A percentile compares a stretch with the other conserved stretches of the same genome.
Conservation (phyloP, 345 rosid genomes). For the Crucihimalaya himalaica region DNA sequence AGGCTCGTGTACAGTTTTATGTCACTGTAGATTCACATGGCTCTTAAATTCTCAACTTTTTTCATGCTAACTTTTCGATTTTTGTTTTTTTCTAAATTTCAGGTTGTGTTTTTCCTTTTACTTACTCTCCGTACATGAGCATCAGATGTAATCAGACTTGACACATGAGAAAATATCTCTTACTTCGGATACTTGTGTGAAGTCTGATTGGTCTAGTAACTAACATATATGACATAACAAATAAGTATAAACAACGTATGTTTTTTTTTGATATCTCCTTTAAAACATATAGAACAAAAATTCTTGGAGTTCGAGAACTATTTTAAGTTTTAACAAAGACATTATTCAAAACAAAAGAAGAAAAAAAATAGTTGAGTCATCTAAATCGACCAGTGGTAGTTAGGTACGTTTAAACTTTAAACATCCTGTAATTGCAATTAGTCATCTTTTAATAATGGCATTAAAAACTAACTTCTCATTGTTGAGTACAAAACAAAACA, state of each 20-base stretch:
- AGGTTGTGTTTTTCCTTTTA: conserved; percentile 26
- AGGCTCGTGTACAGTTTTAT: conserved; percentile 9
- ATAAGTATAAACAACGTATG: background rate
- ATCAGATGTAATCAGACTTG: conserved; percentile 27
- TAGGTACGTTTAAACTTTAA: conserved; percentile 24
- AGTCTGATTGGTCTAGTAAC: background rate
- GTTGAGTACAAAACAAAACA: conserved; percentile 25
- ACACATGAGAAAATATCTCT: conserved; percentile 18
- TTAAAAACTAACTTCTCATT: background rate
- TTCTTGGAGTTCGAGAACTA: background rate
- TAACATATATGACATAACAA: background rate
- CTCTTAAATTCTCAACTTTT: conserved; percentile 34
- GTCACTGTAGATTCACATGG: conserved; percentile 42
- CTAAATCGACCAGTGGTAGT: conserved; percentile 19
- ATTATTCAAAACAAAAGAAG: background rate
- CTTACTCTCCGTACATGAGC: conserved; percentile 28
- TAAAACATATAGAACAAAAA: background rate
- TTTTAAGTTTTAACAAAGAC: background rate
- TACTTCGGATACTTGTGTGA: background rate
- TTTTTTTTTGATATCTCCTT: background rate
- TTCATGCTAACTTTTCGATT: background rate
- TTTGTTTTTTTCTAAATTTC: background rate
- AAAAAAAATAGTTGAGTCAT: conserved; percentile 18
- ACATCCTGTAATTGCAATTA: background rate
- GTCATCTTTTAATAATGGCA: background rate